phyloP scores from a whole-genome alignment of 2,329 filamentous ascomycete species.

The Didymella arachidicola region DNA sequence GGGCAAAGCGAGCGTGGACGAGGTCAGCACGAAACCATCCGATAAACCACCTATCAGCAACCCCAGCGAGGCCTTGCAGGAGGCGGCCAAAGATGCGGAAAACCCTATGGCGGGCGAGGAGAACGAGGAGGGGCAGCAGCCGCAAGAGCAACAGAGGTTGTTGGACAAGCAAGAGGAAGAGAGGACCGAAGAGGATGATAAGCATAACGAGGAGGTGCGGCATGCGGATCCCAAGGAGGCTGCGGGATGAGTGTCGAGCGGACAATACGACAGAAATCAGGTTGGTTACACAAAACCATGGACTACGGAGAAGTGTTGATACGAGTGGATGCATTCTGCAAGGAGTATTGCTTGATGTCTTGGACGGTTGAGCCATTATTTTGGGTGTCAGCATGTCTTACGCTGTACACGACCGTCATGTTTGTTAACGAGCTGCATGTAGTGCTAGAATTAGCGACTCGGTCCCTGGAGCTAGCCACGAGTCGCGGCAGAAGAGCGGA shows the following conservation, averaged over 20 bases:
- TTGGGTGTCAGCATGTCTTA: not conserved
- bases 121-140: slow-evolving; percentile 23
- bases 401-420: not conserved
- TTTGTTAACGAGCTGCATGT: not conserved
- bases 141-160: slow-evolving; percentile 36
- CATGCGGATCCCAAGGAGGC: slow-evolving; percentile 12
- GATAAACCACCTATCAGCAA: slow-evolving; percentile 28
- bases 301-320: not conserved
- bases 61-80: slow-evolving; percentile 28
- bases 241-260: slow-evolving; percentile 7
- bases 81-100: slow-evolving; percentile 29
- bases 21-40: slow-evolving; percentile 50
- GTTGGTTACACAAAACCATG: not conserved
- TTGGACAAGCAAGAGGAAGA: slow-evolving; percentile 29
- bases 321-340: not conserved
- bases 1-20: slow-evolving; percentile 48
- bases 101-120: slow-evolving; percentile 32
- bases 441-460: not conserved
- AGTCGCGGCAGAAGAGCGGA: not conserved
- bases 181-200: slow-evolving; percentile 25
- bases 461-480: not conserved
- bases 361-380: not conserved
- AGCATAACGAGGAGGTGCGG: slow-evolving; percentile 15
- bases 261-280: not conserved
- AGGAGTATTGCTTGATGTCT: not conserved